phyloP scores from a whole-genome alignment of 139 green algal genomes.

The Closterium sp. region DNA sequence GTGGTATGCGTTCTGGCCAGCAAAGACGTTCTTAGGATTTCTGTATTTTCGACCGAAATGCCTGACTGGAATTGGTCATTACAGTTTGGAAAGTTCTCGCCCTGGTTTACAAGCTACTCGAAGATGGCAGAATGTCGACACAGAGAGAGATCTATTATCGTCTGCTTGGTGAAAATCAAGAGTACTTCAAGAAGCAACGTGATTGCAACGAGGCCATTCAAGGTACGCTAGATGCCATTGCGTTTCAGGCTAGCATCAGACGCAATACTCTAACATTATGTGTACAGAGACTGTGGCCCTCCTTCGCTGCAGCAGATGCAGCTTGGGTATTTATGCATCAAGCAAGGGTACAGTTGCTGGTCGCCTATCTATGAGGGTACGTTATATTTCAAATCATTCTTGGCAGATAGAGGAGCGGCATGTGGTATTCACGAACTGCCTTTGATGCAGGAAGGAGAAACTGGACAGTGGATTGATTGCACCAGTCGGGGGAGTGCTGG shows the following conservation, averaged over 20 bases:
- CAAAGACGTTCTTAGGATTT: neutral
- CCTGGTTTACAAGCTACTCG: constrained; percentile 11
- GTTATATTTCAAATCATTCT: neutral
- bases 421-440: neutral
- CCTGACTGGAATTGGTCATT: neutral
- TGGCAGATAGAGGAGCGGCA: neutral
- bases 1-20: neutral
- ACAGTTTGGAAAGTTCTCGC: constrained; percentile 46
- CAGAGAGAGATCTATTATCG: constrained; percentile 36
- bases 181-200: constrained; percentile 32
- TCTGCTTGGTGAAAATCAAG: constrained; percentile 13
- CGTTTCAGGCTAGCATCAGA: neutral
- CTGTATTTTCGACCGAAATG: neutral
- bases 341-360: constrained; percentile 68
- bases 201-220: constrained; percentile 34
- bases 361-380: constrained; percentile 58
- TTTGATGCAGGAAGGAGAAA: constrained; percentile 6
- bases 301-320: constrained; percentile 61
- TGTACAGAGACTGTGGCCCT: constrained; percentile 55
- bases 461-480: constrained; percentile 57
- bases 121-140: constrained; percentile 14
- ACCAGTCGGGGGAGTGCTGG: constrained; percentile 10
- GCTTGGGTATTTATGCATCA: constrained; percentile 65
- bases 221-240: constrained; percentile 19
- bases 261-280: neutral